Evolutionary conservation across 306 rosid genomes (phyloP).

Genomic region (Leucaena leucocephala): DNA sequence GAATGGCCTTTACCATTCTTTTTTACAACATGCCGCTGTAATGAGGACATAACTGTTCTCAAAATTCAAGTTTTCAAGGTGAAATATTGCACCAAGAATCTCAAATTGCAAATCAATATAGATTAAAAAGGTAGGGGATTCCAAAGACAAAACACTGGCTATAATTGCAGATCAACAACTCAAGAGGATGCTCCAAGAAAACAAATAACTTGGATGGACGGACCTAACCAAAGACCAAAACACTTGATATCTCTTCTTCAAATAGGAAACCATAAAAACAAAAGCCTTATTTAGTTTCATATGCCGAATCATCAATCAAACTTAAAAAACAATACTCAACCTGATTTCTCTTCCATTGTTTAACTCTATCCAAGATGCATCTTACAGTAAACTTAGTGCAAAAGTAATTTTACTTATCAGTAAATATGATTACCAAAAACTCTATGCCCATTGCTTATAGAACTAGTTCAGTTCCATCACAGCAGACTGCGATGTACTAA

Average conservation of each 20-base stretch:
- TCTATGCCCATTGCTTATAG: background rate
- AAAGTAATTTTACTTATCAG: background rate
- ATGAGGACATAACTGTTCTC: constrained; percentile 2
- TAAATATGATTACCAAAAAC: background rate
- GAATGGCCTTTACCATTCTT: background rate
- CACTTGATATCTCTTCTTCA: background rate
- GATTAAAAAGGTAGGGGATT: constrained; percentile 1
- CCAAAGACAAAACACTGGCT: background rate
- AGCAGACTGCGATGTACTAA: background rate
- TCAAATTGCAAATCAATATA: background rate
- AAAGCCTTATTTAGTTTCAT: background rate
- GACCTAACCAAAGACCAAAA: background rate
- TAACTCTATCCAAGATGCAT: background rate
- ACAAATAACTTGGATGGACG: background rate
- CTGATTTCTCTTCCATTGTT: background rate
- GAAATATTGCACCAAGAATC: background rate
- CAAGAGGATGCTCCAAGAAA: background rate
- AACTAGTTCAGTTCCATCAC: constrained; percentile 1
- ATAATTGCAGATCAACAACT: background rate
- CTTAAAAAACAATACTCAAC: background rate
- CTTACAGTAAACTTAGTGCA: background rate
- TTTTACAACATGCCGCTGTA: background rate
- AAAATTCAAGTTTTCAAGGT: background rate
- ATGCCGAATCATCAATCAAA: constrained; percentile 17
- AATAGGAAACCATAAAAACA: background rate